Evolutionary conservation across 192 early-diverging fungal genomes (phyloP).

Genomic region (Funneliformis mosseae): DNA sequence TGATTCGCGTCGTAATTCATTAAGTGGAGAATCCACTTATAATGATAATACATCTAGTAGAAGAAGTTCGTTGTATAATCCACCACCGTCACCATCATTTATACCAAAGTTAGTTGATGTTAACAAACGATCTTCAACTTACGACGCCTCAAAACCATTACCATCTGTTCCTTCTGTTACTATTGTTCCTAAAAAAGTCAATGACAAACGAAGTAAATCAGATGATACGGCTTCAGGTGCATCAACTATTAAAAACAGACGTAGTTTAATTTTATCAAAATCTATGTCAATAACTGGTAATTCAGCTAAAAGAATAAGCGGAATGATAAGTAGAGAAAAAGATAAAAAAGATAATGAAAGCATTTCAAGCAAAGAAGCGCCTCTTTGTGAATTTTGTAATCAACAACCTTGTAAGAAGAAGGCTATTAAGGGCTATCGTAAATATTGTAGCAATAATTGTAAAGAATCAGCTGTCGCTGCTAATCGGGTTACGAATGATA

Average conservation of each 20-base stretch:
- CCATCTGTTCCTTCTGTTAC: background rate
- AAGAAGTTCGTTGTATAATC: background rate
- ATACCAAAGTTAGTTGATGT: background rate
- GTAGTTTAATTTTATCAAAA: background rate
- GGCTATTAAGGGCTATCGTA: background rate
- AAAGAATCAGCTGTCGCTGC: background rate
- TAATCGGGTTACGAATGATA: background rate
- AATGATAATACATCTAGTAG: background rate
- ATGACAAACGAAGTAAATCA: background rate
- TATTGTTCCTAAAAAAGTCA: background rate
- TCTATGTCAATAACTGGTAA: no score
- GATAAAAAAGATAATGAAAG: background rate
- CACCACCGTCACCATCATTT: background rate
- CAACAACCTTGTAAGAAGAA: background rate
- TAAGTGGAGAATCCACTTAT: background rate
- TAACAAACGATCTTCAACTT: background rate
- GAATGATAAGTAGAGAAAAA: background rate
- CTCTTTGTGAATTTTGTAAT: background rate
- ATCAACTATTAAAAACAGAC: background rate
- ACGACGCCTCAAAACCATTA: background rate
- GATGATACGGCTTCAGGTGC: background rate
- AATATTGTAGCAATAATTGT: background rate
- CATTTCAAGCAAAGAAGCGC: background rate
- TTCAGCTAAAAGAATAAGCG: background rate
- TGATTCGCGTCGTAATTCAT: background rate